These are phyloP conservation scores for Fusarium sp. DNA, from an alignment of 2,329 filamentous ascomycete genomes.

Conservation along the genomic window DNA sequence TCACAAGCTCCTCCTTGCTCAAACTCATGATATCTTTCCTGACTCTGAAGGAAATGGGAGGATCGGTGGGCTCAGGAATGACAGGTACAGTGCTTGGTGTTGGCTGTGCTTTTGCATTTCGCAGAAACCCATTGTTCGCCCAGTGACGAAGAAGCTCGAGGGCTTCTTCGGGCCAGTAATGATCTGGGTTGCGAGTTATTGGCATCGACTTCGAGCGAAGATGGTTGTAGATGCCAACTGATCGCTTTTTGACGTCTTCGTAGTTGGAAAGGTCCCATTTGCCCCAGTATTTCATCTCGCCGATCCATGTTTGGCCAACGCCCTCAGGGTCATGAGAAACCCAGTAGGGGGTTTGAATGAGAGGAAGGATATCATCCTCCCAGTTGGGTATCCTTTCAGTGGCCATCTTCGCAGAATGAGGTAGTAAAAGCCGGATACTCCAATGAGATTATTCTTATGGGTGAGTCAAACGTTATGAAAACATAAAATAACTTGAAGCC, in stretches of 20 bases:
- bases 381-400: neutral
- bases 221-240: neutral
- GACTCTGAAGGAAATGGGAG: neutral
- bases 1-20: neutral
- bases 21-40: neutral
- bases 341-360: slow-evolving; percentile 1
- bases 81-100: neutral
- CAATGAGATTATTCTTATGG: no score
- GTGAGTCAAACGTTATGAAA: no score
- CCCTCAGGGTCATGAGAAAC: neutral
- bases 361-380: neutral
- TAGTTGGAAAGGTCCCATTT: slow-evolving; percentile 2
- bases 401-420: no score
- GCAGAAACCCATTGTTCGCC: neutral
- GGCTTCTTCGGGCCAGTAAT: neutral
- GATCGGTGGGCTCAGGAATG: neutral
- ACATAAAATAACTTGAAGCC: no score
- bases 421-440: no score
- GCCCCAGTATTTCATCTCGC: neutral
- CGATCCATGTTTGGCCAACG: neutral
- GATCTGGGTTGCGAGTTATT: neutral
- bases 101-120: neutral
- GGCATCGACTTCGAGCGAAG: slow-evolving; percentile 4
- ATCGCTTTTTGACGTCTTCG: neutral
- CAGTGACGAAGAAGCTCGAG: neutral